Evolutionary conservation across 768 basidiomycete genomes (phyloP).

Genomic region (Mycena leptocephala): DNA sequence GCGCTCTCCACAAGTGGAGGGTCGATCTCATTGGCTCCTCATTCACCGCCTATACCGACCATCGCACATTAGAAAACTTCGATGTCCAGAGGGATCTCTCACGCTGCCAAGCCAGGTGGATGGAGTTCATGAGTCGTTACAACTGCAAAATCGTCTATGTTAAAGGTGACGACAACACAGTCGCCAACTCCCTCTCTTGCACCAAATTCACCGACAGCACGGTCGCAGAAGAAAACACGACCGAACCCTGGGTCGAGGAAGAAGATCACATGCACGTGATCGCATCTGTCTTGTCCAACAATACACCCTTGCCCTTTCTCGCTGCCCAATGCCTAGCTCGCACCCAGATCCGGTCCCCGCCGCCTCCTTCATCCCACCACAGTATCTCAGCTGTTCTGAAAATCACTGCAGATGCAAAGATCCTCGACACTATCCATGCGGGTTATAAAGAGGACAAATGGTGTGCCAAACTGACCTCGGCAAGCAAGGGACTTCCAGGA

Average conservation of each 20-base stretch:
- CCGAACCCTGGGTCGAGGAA: too few relatives aligned
- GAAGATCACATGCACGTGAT: too few relatives aligned
- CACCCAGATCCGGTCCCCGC: neutral
- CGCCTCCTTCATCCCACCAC: neutral
- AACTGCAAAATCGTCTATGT: slow-evolving; percentile 47
- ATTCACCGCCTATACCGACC: neutral
- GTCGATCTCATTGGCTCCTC: neutral
- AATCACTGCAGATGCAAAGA: neutral
- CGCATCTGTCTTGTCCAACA: too few relatives aligned
- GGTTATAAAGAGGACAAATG: neutral
- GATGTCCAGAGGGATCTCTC: slow-evolving; percentile 40
- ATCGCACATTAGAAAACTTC: neutral
- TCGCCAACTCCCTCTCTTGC: too few relatives aligned
- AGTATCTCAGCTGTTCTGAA: neutral
- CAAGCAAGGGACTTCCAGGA: neutral
- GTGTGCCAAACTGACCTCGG: neutral
- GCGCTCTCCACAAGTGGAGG: slow-evolving; percentile 13
- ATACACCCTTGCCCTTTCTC: too few relatives aligned
- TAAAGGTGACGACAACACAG: neutral
- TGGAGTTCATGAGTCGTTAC: too few relatives aligned
- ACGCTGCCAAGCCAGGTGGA: slow-evolving; percentile 28
- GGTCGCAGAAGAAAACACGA: too few relatives aligned
- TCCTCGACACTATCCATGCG: neutral
- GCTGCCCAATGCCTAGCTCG: neutral
- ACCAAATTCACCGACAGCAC: too few relatives aligned